These are phyloP conservation scores for Verticillium albo-atrum DNA, from an alignment of 2,329 filamentous ascomycete genomes.

Conservation along the genomic window DNA sequence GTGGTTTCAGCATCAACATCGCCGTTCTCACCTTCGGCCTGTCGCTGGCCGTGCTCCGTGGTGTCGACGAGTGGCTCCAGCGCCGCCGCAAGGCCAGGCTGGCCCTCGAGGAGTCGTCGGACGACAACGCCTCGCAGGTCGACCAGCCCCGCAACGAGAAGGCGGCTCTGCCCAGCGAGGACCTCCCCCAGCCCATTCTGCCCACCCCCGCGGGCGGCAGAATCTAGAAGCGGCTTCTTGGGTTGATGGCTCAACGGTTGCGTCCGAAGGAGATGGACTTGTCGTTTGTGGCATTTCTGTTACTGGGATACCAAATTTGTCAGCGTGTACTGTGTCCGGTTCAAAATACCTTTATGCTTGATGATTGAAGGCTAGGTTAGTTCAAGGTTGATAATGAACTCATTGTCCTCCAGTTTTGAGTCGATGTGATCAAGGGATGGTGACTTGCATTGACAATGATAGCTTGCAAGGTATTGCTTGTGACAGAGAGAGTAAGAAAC, in stretches of 20 bases:
- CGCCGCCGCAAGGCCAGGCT: neutral
- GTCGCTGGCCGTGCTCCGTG: constrained; percentile 33
- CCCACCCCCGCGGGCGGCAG: neutral
- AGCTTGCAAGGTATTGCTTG: too few relatives aligned
- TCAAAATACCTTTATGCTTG: neutral
- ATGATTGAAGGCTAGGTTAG: neutral
- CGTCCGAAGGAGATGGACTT: neutral
- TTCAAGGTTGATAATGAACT: neutral
- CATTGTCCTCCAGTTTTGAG: neutral
- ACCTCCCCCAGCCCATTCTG: neutral
- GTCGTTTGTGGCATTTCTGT: neutral
- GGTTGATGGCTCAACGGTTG: neutral
- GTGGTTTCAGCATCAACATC: constrained; percentile 43
- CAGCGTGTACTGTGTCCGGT: neutral
- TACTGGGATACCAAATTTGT: neutral
- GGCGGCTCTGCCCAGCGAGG: neutral
- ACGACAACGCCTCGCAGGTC: neutral
- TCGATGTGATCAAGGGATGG: too few relatives aligned
- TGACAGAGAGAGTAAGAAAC: too few relatives aligned
- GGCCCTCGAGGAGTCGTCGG: neutral
- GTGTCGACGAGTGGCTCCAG: constrained; percentile 31
- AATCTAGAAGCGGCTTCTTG: neutral
- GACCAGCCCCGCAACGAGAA: neutral
- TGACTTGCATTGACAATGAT: too few relatives aligned
- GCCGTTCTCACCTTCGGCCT: constrained; percentile 39